Base-by-base conservation (phyloP, 805 yeast species). In the Wickerhamiella brachini region DNA sequence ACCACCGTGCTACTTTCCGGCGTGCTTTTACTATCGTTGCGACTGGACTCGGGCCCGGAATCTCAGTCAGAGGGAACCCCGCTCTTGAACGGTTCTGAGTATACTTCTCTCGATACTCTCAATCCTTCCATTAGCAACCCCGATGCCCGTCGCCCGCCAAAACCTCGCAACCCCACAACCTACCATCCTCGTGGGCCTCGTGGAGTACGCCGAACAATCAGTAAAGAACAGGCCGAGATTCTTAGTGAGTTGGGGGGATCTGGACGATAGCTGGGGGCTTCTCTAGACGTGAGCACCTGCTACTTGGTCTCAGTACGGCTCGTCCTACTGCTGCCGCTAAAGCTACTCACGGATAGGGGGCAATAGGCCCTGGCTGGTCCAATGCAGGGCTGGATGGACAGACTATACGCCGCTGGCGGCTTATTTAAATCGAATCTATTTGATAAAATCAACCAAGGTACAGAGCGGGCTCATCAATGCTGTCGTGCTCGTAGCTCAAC, bases 401-500 rank as follows among this genome's bases (percentile, higher is more conserved):
- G 26, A 24, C 26, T 24, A 24, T 24, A 29, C 12, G 34, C 34
- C 34, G 34, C 34, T 29, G 34, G 34, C 34, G 34, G 34, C 12
- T 29, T 29, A 29, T 29, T 29, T 29, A 29, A 29, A n/a, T n/a
- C n/a, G n/a, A n/a, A n/a, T n/a, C n/a, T n/a, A n/a, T n/a, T n/a
- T n/a, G n/a, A n/a, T n/a, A n/a, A n/a, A n/a, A 7, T 23, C 24
- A 45, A 13, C 95, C 84, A 53, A 90, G 72, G 48, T 74, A 78
- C 52, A 90, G 65, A 0, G 96, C 95, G 3, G 97, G 97, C 68
- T 90, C 97, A 39, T 82, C 74, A 51, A 85, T 74, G 64, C 75
- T 80, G 62, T 82, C 80, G 65, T 89, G 97, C 60, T 86, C 94
- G 66, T 89, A 89, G 56, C 93, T 80, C 62, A 90, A 71, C 1